Percentiles rank a stretch among this genome's conserved stretches.
phyloP scores from a whole-genome alignment of 805 yeast genomes.

The Blastobotrys terrestris region DNA sequence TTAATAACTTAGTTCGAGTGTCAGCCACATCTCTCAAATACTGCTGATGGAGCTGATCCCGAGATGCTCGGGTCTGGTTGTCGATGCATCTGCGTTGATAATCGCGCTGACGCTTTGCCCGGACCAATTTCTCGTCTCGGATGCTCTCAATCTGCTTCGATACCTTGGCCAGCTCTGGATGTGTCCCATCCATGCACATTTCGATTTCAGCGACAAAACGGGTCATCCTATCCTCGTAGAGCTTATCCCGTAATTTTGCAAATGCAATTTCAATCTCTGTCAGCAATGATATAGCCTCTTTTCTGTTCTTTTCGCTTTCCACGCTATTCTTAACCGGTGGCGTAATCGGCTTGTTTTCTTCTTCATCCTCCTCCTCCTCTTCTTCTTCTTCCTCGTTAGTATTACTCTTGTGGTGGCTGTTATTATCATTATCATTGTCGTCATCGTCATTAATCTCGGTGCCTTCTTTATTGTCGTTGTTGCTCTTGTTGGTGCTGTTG shows the following conservation, averaged over 20 bases:
- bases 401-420: slow-evolving; percentile 1
- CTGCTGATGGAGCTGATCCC: slow-evolving; percentile 81
- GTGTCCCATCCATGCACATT: slow-evolving; percentile 82
- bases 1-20: slow-evolving; percentile 55
- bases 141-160: slow-evolving; percentile 65
- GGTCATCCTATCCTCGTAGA: slow-evolving; percentile 76
- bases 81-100: slow-evolving; percentile 74
- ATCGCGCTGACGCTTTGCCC: slow-evolving; percentile 44
- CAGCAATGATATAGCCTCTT: slow-evolving; percentile 63
- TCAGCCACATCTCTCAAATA: slow-evolving; percentile 64
- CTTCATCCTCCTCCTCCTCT: slow-evolving; percentile 16
- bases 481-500: neutral
- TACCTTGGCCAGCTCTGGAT: slow-evolving; percentile 78
- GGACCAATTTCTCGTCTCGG: slow-evolving; percentile 60
- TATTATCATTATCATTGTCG: neutral
- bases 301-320: slow-evolving; percentile 39
- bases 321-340: slow-evolving; percentile 14
- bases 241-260: slow-evolving; percentile 75
- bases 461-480: slow-evolving; percentile 12
- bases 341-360: slow-evolving; percentile 15
- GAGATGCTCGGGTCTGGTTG: slow-evolving; percentile 69
- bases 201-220: slow-evolving; percentile 76
- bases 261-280: slow-evolving; percentile 79
- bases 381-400: slow-evolving; percentile 11
- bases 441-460: slow-evolving; percentile 5